Evolutionary conservation across 2,329 filamentous ascomycete species (phyloP).

Genomic region (Cyphellophora attinorum): DNA sequence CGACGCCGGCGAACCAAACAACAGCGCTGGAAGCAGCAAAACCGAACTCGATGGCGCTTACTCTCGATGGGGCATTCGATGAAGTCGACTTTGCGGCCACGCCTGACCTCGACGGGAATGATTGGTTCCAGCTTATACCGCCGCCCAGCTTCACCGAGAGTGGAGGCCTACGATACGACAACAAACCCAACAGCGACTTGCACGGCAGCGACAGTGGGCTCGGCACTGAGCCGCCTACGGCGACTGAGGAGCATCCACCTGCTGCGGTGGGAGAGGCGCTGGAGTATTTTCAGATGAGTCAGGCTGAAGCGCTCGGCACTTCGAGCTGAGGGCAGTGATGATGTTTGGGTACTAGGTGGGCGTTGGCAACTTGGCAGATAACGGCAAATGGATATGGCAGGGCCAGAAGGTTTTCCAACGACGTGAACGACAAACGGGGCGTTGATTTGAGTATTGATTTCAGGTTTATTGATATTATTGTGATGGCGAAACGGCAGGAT

Average conservation of each 20-base stretch:
- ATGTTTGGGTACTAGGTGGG: conserved; percentile 4
- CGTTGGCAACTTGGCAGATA: too few species aligned
- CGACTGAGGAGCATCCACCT: conserved; percentile 5
- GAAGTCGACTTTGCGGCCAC: not conserved
- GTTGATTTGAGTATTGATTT: too few species aligned
- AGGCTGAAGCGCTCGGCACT: conserved; percentile 1
- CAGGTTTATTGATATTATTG: too few species aligned
- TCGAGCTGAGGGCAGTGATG: too few species aligned
- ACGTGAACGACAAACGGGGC: too few species aligned
- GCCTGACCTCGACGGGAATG: not conserved
- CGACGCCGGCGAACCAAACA: conserved; percentile 6
- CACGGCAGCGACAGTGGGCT: conserved; percentile 23
- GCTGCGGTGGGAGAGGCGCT: conserved; percentile 7
- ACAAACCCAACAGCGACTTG: conserved; percentile 3
- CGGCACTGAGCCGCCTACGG: conserved; percentile 20
- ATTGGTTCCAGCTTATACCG: conserved; percentile 3
- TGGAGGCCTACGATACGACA: conserved; percentile 11
- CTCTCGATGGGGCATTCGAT: too few species aligned
- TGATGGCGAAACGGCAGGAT: too few species aligned
- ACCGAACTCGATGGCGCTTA: too few species aligned
- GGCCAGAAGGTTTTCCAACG: too few species aligned
- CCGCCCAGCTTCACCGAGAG: conserved; percentile 11
- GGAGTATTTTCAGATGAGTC: conserved; percentile 16
- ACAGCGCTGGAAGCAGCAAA: conserved; percentile 6
- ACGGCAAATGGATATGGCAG: too few species aligned